A percentile compares a stretch with the other conserved stretches of the same genome.
Evolutionary conservation across 805 yeast genomes (phyloP).

Genomic region (Wickerhamiella vanderwaltii): DNA sequence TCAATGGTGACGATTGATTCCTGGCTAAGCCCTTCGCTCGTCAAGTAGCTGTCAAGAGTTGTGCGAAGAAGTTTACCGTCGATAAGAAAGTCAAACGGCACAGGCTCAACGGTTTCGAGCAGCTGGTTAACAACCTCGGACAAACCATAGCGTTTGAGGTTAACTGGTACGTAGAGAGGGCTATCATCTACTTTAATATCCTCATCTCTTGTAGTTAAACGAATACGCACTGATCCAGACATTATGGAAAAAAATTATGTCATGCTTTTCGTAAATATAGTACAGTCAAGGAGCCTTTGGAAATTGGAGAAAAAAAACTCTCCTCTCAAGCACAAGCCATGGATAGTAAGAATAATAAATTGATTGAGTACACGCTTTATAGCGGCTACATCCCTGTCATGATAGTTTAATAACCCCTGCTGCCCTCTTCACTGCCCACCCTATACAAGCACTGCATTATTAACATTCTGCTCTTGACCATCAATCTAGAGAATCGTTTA

Average conservation of each 20-base stretch:
- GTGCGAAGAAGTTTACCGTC: constrained; percentile 73
- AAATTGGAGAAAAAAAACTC: too few species aligned
- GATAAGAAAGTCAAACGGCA: constrained; percentile 87
- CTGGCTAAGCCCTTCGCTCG: constrained; percentile 61
- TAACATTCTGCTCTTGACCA: too few species aligned
- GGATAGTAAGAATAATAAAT: too few species aligned
- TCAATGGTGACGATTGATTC: constrained; percentile 74
- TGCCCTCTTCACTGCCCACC: too few species aligned
- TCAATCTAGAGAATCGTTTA: too few species aligned
- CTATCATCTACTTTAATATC: constrained; percentile 59
- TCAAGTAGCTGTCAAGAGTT: constrained; percentile 67
- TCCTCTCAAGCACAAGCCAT: too few species aligned
- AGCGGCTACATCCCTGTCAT: too few species aligned
- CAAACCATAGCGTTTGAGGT: constrained; percentile 78
- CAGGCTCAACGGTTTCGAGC: constrained; percentile 43
- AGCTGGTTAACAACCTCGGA: constrained; percentile 93
- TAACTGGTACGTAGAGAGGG: constrained; percentile 78
- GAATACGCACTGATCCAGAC: constrained; percentile 32
- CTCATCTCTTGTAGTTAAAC: constrained; percentile 67
- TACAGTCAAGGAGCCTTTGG: neutral
- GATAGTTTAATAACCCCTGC: too few species aligned
- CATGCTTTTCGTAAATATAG: neutral
- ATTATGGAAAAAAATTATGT: constrained; percentile 7
- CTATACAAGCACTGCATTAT: too few species aligned
- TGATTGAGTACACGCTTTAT: too few species aligned